Base-by-base conservation (phyloP, 805 yeast species). In the Zygoascus ofunaensis region DNA sequence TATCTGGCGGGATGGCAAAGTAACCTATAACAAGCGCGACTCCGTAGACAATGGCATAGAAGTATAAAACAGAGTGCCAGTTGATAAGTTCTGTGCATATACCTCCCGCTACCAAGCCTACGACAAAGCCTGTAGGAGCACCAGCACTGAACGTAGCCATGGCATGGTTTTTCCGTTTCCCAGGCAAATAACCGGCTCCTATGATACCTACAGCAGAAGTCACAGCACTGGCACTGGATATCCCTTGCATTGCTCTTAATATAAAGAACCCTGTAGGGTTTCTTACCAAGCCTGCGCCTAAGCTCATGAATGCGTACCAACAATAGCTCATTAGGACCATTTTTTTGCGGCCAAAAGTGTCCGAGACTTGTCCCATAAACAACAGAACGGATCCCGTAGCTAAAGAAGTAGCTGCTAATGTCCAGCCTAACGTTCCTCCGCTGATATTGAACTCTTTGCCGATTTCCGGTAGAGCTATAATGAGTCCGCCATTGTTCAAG, bases 141-240 rank as follows among this genome's bases (percentile, higher is more conserved):
- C 76, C 76, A 1, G 67, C 66, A 4, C 68, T 55, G 49, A 69
- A 69, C 32, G 63, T 55, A 35, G 73, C 68, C 66, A 71, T 56
- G 8, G 57, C 73, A 49, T 63, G 49, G 50, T 71, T 70, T 47
- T 70, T 68, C 23, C 74, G 50, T 39, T 50, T 51, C 0, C 72
- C 65, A 23, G 69, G 65, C 26, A 53, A 54, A 47, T 72, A 72
- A 4, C 58, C 59, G 3, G 72, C 56, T 1, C 74, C 73, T 0
- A 72, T 48, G 38, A 71, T 60, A 1, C 76, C 76, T 4, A 72
- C 73, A 23, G 71, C 67, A 2, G 75, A 68, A 3, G 76, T 73
- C 1, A 71, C 66, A 2, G 66, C 63, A 39, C 72, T 69, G 1
- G 73, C 70, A 24, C 69, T 62, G 34, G 61, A 55, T 2, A 68